phyloP scores from a whole-genome alignment of 2,329 filamentous ascomycete species.

The Alternaria infectoria region DNA sequence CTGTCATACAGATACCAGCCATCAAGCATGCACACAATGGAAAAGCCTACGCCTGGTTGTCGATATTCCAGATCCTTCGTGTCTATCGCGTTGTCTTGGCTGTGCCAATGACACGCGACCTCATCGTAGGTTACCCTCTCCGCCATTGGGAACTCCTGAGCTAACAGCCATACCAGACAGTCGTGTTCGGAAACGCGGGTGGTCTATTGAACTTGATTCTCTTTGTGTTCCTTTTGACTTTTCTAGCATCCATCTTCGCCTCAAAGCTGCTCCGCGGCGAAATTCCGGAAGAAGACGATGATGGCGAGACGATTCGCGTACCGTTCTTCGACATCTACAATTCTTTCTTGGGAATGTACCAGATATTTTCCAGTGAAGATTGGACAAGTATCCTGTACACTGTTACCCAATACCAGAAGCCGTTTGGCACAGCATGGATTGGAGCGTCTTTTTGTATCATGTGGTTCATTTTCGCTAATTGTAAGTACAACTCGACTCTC shows the following conservation, averaged over 20 bases:
- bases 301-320: constrained; percentile 69
- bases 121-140: constrained; percentile 65
- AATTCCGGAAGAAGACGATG: constrained; percentile 67
- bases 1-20: constrained; percentile 81
- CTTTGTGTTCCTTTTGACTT: constrained; percentile 95
- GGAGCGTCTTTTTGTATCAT: constrained; percentile 87
- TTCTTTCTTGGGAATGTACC: constrained; percentile 96
- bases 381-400: constrained; percentile 91
- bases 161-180: constrained; percentile 51
- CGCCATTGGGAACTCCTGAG: not conserved
- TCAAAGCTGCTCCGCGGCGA: constrained; percentile 91
- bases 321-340: constrained; percentile 94
- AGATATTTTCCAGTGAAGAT: constrained; percentile 92
- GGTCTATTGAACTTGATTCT: constrained; percentile 95
- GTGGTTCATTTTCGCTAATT: constrained; percentile 95
- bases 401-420: constrained; percentile 72
- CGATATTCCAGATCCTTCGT: constrained; percentile 89
- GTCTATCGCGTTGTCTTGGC: constrained; percentile 91
- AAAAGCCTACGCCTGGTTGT: constrained; percentile 82
- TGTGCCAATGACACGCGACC: constrained; percentile 81
- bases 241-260: constrained; percentile 90
- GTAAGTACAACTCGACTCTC: constrained; percentile 28
- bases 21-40: constrained; percentile 70
- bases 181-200: constrained; percentile 87
- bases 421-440: constrained; percentile 83